Evolutionary conservation across 2,329 filamentous ascomycete species (phyloP).

Genomic region (Aphanocladium album): DNA sequence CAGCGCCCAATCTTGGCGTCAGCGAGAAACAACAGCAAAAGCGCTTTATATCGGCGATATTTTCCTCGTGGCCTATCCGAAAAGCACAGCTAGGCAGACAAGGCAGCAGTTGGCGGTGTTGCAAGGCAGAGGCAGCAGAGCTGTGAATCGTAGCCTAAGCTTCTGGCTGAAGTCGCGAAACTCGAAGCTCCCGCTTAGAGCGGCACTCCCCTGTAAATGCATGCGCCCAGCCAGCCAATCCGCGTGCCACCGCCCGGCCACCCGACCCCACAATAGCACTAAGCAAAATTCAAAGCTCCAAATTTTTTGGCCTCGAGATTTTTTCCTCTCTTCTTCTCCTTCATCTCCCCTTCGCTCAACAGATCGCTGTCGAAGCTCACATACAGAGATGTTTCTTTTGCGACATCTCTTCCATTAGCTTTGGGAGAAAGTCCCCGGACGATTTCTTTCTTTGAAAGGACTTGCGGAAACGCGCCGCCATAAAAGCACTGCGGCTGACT

Average conservation of each 20-base stretch:
- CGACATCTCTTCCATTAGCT: constrained; percentile 48
- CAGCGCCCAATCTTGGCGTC: neutral
- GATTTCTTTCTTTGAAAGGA: constrained; percentile 43
- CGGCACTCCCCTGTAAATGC: constrained; percentile 16
- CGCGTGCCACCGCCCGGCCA: constrained; percentile 17
- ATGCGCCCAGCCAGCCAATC: constrained; percentile 13
- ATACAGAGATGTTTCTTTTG: constrained; percentile 59
- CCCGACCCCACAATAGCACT: constrained; percentile 1
- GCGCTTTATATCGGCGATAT: neutral
- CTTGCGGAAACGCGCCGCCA: constrained; percentile 99
- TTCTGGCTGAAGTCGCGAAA: constrained; percentile 1
- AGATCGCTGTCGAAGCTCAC: constrained; percentile 99
- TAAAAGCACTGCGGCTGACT: constrained; percentile 96
- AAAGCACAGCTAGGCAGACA: neutral
- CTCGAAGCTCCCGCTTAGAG: constrained; percentile 13
- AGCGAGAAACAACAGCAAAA: neutral
- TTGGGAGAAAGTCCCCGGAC: constrained; percentile 99
- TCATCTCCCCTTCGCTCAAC: constrained; percentile 87
- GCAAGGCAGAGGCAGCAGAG: constrained; percentile 7
- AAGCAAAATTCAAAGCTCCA: constrained; percentile 10
- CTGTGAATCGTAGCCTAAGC: constrained; percentile 17
- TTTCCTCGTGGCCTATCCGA: neutral
- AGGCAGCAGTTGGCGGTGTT: neutral
- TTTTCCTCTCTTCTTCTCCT: constrained; percentile 20
- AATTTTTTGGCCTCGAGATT: constrained; percentile 14